Conservation (phyloP, 2,329 filamentous ascomycete genomes). For the Talaromyces sp. region DNA sequence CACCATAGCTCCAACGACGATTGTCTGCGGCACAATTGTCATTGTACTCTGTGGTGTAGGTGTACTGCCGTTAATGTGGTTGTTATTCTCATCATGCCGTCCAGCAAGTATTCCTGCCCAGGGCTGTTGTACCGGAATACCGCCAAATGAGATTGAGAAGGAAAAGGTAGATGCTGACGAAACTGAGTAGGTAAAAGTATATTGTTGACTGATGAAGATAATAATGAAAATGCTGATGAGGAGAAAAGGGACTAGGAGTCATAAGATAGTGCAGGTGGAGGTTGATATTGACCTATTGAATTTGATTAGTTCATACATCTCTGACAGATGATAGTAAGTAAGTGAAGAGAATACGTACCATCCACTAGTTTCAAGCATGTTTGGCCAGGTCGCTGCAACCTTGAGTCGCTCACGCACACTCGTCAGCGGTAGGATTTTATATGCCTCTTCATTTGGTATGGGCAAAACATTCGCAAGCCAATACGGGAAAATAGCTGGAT, state of each 20-base stretch:
- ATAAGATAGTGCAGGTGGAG: constrained; percentile 32
- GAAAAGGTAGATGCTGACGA: constrained; percentile 24
- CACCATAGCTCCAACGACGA: constrained; percentile 30
- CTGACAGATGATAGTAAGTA: constrained; percentile 15
- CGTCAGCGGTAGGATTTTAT: constrained; percentile 64
- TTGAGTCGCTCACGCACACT: constrained; percentile 79
- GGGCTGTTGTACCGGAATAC: not conserved
- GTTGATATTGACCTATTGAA: constrained; percentile 14
- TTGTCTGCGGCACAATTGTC: constrained; percentile 28
- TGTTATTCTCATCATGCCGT: not conserved
- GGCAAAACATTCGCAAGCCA: constrained; percentile 84
- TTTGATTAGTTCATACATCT: constrained; percentile 26
- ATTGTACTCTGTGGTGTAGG: constrained; percentile 13
- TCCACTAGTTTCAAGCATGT: constrained; percentile 62
- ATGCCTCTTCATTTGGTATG: constrained; percentile 72
- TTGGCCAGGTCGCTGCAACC: constrained; percentile 74
- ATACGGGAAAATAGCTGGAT: constrained; percentile 75
- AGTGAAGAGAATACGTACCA: constrained; percentile 53
- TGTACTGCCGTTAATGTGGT: not conserved
- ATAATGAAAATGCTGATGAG: constrained; percentile 28
- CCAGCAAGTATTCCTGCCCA: not conserved
- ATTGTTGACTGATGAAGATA: constrained; percentile 17
- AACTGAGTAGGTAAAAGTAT: constrained; percentile 18
- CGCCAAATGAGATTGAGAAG: constrained; percentile 8
- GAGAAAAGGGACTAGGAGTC: constrained; percentile 40